Conservation (phyloP, 2,329 filamentous ascomycete species). For the Neurospora sp. region DNA sequence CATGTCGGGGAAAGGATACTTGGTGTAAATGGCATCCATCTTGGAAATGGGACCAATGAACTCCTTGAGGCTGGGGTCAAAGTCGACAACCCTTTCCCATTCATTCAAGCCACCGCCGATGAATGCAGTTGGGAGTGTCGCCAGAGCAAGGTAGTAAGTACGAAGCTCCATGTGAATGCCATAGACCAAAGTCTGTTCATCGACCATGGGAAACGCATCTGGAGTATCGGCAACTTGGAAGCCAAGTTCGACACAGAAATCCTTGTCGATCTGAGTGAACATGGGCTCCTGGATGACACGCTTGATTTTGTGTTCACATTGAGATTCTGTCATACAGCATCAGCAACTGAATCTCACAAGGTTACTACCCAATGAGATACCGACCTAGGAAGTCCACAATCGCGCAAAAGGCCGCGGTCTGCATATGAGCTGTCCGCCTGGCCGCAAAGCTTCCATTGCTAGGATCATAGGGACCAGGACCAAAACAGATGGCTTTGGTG, state of each 20-base stretch:
- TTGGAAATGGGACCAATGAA: constrained; percentile 8
- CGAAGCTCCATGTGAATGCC: constrained; percentile 51
- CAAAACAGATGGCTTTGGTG: constrained; percentile 41
- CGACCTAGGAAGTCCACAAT: constrained; percentile 36
- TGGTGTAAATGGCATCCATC: constrained; percentile 13
- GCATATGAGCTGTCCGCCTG: constrained; percentile 37
- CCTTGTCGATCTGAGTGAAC: constrained; percentile 37
- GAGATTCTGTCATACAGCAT: constrained; percentile 14
- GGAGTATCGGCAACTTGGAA: constrained; percentile 43
- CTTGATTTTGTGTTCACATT: constrained; percentile 24
- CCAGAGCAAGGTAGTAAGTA: constrained; percentile 43
- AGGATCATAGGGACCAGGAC: constrained; percentile 45
- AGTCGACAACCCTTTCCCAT: constrained; percentile 30
- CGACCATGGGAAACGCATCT: constrained; percentile 39
- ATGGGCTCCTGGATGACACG: constrained; percentile 46
- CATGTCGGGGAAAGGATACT: constrained; percentile 15
- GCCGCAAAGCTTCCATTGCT: constrained; percentile 35
- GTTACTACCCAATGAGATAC: constrained; percentile 3
- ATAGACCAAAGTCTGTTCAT: constrained; percentile 43
- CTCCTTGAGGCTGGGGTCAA: neutral
- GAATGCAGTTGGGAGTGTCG: constrained; percentile 39
- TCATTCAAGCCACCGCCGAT: constrained; percentile 45
- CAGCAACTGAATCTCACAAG: neutral
- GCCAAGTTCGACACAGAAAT: constrained; percentile 46
- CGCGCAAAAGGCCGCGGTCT: constrained; percentile 42